Conservation (phyloP, 257 asterid genomes). For the Penstemon davidsonii region DNA sequence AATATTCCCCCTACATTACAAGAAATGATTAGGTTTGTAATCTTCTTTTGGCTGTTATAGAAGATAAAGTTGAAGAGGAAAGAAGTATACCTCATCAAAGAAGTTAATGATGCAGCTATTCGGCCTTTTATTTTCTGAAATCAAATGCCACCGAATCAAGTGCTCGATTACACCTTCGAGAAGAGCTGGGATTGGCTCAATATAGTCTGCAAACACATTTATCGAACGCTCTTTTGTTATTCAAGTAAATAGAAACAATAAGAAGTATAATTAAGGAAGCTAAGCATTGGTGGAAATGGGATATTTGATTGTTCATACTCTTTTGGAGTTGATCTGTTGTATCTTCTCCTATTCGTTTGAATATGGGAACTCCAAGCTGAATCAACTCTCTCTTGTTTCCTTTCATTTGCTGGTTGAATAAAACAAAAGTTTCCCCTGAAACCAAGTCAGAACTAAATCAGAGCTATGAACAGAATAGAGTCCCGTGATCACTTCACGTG, state of each 20-base stretch:
- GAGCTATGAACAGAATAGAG: slow-evolving; percentile 16
- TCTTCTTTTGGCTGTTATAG: neutral
- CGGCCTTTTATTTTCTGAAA: slow-evolving; percentile 75
- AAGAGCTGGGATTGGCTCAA: slow-evolving; percentile 89
- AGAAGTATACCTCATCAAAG: slow-evolving; percentile 75
- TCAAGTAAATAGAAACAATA: neutral
- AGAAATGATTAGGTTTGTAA: slow-evolving; percentile 3
- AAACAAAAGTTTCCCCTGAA: slow-evolving; percentile 90
- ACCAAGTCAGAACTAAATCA: slow-evolving; percentile 23
- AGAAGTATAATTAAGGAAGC: neutral
- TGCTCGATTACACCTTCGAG: slow-evolving; percentile 71
- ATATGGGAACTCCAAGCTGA: slow-evolving; percentile 92
- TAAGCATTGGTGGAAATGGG: neutral
- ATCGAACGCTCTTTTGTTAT: neutral
- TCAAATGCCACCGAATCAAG: slow-evolving; percentile 86
- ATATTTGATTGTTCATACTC: slow-evolving; percentile 43
- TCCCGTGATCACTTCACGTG: neutral
- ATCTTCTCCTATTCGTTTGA: slow-evolving; percentile 67
- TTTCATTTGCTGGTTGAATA: slow-evolving; percentile 83
- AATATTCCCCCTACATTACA: slow-evolving; percentile 70
- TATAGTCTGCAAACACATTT: slow-evolving; percentile 45
- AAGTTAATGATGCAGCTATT: slow-evolving; percentile 94
- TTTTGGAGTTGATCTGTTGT: slow-evolving; percentile 43
- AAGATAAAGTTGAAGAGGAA: slow-evolving; percentile 1
- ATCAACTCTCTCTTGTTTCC: slow-evolving; percentile 96